phyloP scores from a whole-genome alignment of 2,329 filamentous ascomycete species.

The Colletotrichum somersetense region DNA sequence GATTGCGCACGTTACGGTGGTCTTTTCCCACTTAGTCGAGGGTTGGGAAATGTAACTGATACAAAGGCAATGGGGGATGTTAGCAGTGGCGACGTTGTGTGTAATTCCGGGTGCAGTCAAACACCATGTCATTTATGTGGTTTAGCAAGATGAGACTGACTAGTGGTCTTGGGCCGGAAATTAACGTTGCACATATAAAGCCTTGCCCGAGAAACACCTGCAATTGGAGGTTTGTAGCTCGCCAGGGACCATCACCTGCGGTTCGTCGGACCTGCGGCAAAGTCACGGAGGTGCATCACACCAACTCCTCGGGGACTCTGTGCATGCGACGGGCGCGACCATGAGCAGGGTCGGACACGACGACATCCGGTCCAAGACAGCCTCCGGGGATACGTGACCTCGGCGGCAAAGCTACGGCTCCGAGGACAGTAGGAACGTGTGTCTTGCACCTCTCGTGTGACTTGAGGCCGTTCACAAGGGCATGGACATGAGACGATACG shows the following conservation, averaged over 20 bases:
- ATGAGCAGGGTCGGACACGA: too few species aligned
- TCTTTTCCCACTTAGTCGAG: too few species aligned
- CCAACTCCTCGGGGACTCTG: too few species aligned
- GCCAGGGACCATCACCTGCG: neutral
- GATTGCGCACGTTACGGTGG: neutral
- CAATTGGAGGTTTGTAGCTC: neutral
- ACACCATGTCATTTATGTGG: neutral
- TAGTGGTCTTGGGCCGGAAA: neutral
- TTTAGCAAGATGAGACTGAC: neutral
- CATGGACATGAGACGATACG: neutral
- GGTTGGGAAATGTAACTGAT: neutral
- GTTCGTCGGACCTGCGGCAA: neutral
- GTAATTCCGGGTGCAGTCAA: neutral
- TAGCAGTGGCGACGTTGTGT: neutral
- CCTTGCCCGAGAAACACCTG: neutral
- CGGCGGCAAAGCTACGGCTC: neutral
- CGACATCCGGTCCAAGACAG: conserved; percentile 13
- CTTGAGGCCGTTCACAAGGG: too few species aligned
- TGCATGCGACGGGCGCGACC: too few species aligned
- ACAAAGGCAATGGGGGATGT: neutral
- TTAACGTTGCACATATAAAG: neutral
- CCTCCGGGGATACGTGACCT: neutral
- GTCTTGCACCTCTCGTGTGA: neutral
- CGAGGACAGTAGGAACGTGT: neutral
- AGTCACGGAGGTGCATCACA: neutral